These are phyloP conservation scores for Sarcomyxa edulis DNA, from an alignment of 768 basidiomycete genomes.

Conservation along the genomic window DNA sequence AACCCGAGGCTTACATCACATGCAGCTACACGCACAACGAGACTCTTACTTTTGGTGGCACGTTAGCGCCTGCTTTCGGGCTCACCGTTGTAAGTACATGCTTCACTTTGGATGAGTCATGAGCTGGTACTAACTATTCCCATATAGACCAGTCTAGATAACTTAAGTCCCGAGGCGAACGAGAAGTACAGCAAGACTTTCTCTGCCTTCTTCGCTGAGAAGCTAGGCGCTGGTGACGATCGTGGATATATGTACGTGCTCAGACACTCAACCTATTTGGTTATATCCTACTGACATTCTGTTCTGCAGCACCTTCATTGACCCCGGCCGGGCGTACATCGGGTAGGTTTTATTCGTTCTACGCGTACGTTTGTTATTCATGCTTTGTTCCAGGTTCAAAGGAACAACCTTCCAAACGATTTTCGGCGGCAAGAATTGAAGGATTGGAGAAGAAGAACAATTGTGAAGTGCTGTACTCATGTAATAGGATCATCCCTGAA, in stretches of 20 bases:
- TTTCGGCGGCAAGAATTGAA: too few species aligned
- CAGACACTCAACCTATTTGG: background rate
- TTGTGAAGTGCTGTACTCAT: too few species aligned
- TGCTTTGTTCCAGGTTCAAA: too few species aligned
- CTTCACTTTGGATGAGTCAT: background rate
- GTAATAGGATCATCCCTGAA: too few species aligned
- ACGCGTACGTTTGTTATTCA: too few species aligned
- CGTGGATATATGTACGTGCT: slow-evolving; percentile 55
- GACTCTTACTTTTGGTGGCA: slow-evolving; percentile 53
- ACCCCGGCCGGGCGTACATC: slow-evolving; percentile 44
- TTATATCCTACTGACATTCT: background rate
- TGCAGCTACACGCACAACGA: slow-evolving; percentile 54
- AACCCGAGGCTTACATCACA: slow-evolving; percentile 52
- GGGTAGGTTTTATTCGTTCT: slow-evolving; percentile 40
- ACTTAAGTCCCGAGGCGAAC: slow-evolving; percentile 42
- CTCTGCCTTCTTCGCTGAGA: slow-evolving; percentile 48
- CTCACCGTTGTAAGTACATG: slow-evolving; percentile 46
- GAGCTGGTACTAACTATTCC: background rate
- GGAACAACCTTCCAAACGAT: too few species aligned
- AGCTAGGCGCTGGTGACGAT: slow-evolving; percentile 42
- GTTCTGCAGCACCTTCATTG: slow-evolving; percentile 34
- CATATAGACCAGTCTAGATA: slow-evolving; percentile 50
- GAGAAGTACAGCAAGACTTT: slow-evolving; percentile 51
- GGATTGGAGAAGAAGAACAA: too few species aligned
- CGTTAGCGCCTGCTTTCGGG: slow-evolving; percentile 61